These are phyloP conservation scores for Mortierella hygrophila DNA, from an alignment of 192 early-diverging fungal genomes.

Conservation along the genomic window DNA sequence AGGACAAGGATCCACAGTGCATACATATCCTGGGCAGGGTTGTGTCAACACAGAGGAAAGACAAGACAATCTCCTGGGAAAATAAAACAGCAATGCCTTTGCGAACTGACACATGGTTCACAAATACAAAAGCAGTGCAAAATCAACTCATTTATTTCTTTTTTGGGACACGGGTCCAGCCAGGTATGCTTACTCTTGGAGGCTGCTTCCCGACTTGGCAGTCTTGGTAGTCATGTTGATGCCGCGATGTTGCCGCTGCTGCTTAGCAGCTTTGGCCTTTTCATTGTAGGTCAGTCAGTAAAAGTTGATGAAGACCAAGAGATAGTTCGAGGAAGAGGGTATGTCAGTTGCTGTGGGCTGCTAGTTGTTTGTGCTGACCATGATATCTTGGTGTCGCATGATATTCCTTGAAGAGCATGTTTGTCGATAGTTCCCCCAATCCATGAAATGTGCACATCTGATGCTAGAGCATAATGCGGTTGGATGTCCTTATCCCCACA, in stretches of 20 bases:
- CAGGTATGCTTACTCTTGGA: slow-evolving; percentile 33
- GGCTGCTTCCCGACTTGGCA: slow-evolving; percentile 16
- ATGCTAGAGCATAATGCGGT: neutral
- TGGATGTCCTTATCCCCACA: neutral
- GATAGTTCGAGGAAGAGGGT: slow-evolving; percentile 65
- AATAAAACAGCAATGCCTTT: neutral
- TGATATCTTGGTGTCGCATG: neutral
- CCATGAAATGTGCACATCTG: too few relatives aligned
- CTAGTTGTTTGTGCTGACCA: neutral
- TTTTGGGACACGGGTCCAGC: neutral
- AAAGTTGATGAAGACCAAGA: slow-evolving; percentile 89
- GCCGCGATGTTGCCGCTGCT: slow-evolving; percentile 2
- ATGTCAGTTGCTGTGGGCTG: neutral
- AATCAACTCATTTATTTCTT: neutral
- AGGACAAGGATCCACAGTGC: neutral
- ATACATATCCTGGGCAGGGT: neutral
- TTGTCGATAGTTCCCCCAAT: too few relatives aligned
- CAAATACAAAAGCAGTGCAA: neutral
- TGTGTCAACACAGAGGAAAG: neutral
- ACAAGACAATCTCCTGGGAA: neutral
- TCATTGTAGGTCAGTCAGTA: slow-evolving; percentile 81
- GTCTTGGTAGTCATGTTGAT: slow-evolving; percentile 15
- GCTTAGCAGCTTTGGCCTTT: slow-evolving; percentile 29
- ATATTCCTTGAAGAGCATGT: too few relatives aligned
- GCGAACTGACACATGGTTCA: neutral